phyloP scores from a whole-genome alignment of 768 basidiomycete genomes.

The Gymnopilus dilepis region DNA sequence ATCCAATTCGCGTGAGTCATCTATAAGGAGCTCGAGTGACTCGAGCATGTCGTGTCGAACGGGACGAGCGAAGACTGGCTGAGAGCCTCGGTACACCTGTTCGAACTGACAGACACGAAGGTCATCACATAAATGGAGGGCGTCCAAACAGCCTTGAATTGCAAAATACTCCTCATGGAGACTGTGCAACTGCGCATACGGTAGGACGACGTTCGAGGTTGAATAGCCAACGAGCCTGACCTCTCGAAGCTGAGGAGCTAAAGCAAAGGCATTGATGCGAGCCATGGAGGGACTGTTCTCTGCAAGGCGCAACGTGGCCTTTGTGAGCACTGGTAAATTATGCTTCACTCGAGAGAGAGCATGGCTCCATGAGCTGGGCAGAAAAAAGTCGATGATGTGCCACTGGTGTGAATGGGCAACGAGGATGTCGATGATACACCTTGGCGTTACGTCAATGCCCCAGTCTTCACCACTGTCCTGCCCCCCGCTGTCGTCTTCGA shows the following conservation, averaged over 20 bases:
- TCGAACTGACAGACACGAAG: conserved; percentile 24
- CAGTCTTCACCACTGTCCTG: conserved; percentile 20
- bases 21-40: conserved; percentile 25
- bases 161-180: conserved; percentile 26
- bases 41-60: conserved; percentile 22
- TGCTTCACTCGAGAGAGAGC: conserved; percentile 14
- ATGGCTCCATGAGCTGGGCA: conserved; percentile 24
- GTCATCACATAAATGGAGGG: conserved; percentile 18
- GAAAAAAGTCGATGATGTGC: conserved; percentile 28
- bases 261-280: conserved; percentile 20
- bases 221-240: conserved; percentile 27
- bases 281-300: conserved; percentile 22
- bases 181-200: conserved; percentile 23
- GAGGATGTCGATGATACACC: conserved; percentile 24
- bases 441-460: conserved; percentile 23
- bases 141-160: conserved; percentile 25
- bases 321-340: conserved; percentile 23
- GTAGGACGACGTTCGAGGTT: conserved; percentile 22
- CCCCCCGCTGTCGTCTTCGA: conserved; percentile 22
- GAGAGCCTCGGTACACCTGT: conserved; percentile 19
- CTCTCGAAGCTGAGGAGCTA: conserved; percentile 22
- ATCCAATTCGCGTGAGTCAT: conserved; percentile 16
- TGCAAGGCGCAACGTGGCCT: conserved; percentile 23
- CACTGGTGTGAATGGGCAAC: conserved; percentile 21
- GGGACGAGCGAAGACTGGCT: conserved; percentile 10